These are phyloP conservation scores for Endothia cerciana DNA, from an alignment of 2,329 filamentous ascomycete genomes.

Conservation along the genomic window DNA sequence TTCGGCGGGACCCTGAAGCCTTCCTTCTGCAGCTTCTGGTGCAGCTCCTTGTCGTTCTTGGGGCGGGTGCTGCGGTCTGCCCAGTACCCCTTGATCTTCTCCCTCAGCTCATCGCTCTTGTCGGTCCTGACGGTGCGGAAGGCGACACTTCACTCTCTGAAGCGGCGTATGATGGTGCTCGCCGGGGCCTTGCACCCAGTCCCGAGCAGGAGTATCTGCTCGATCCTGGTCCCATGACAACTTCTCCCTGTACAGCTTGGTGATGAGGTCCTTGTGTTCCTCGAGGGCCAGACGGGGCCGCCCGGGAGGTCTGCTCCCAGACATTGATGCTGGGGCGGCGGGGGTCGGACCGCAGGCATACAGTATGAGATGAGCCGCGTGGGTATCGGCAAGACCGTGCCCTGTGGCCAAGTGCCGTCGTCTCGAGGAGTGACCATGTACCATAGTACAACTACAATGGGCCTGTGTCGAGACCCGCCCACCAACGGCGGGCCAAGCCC, in stretches of 20 bases:
- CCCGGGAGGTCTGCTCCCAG: background rate
- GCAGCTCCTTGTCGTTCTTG: constrained; percentile 20
- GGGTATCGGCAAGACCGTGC: background rate
- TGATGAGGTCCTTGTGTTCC: constrained; percentile 18
- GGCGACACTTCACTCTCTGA: too few species aligned
- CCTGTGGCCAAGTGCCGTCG: background rate
- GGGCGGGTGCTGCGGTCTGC: constrained; percentile 9
- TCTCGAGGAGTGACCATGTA: too few species aligned
- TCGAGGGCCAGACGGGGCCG: constrained; percentile 9
- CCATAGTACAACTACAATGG: too few species aligned
- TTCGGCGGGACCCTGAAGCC: constrained; percentile 16
- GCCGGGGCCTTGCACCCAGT: constrained; percentile 2
- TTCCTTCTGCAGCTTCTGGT: constrained; percentile 8
- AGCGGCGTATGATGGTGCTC: constrained; percentile 12
- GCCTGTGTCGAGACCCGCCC: background rate
- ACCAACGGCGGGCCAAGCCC: too few species aligned
- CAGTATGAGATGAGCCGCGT: too few species aligned
- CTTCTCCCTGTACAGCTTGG: constrained; percentile 16
- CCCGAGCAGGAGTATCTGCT: constrained; percentile 5
- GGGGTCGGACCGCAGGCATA: background rate
- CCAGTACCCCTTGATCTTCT: constrained; percentile 38
- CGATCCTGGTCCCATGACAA: constrained; percentile 14
- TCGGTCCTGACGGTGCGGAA: constrained; percentile 35
- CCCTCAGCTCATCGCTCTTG: constrained; percentile 35
- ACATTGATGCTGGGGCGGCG: background rate